Evolutionary conservation across 2,329 filamentous ascomycete species (phyloP).

Genomic region (Fusarium redolens): DNA sequence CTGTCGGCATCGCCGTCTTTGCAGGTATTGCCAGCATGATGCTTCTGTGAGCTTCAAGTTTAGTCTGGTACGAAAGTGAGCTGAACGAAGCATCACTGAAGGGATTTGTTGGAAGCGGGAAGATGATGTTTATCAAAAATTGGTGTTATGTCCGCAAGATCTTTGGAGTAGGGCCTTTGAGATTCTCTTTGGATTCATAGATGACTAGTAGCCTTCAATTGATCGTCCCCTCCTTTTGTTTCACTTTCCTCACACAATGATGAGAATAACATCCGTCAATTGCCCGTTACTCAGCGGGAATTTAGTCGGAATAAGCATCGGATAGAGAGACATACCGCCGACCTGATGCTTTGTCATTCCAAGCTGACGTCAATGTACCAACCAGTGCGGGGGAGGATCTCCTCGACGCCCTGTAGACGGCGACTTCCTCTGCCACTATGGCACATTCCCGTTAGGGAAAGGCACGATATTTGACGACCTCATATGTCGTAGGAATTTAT

Average conservation of each 20-base stretch:
- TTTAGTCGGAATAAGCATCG: constrained; percentile 28
- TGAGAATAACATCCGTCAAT: neutral
- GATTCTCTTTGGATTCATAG: constrained; percentile 1
- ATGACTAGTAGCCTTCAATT: constrained; percentile 19
- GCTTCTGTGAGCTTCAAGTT: constrained; percentile 22
- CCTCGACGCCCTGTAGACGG: neutral
- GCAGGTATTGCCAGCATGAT: constrained; percentile 24
- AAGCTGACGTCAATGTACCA: constrained; percentile 7
- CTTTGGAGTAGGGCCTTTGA: constrained; percentile 3
- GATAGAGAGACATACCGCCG: constrained; percentile 14
- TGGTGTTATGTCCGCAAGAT: constrained; percentile 7
- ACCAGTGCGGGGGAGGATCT: neutral
- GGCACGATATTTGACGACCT: neutral
- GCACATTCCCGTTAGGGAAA: neutral
- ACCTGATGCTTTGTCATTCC: constrained; percentile 1
- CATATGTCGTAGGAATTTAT: neutral
- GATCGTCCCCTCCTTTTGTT: constrained; percentile 28
- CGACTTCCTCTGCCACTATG: neutral
- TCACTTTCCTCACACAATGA: neutral
- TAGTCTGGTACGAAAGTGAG: neutral
- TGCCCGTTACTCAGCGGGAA: constrained; percentile 1
- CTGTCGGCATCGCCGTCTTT: constrained; percentile 18
- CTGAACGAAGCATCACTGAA: neutral
- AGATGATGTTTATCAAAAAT: neutral
- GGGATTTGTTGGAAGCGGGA: neutral